Evolutionary conservation across 2,329 filamentous ascomycete genomes (phyloP), one percentile per base, ranked within the genome.

Genomic region (Trichoderma polysporum): DNA sequence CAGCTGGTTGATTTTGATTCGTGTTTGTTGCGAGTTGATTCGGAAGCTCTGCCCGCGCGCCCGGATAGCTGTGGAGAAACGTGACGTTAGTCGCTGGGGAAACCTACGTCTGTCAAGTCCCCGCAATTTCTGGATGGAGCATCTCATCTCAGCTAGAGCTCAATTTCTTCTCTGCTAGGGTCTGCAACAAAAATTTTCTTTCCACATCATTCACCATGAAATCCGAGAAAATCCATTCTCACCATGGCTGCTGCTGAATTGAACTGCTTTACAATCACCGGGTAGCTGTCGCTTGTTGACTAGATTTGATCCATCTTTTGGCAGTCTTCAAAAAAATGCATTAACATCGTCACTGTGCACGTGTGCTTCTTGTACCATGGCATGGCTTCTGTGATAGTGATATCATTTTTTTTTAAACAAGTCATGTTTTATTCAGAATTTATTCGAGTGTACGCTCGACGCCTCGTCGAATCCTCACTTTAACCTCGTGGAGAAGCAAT

Each of bases 401-500:
- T 39, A 45, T 47, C n/a, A 22, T 47, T 53, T 45, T 22, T 64
- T 7, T 45, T 62, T 56, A 22, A 66, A 49, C 45, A 69, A 70
- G 60, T 69, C 71, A 71, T 67, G 70, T 70, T 75, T 77, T 72
- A 73, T 75, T 76, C 76, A 65, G 73, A 72, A 78, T 78, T 77
- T 77, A 74, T 78, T 78, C 71, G 76, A 79, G 80, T 77, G 81
- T 83, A 82, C 82, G 83, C 87, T 90, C 88, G 83, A 90, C 87
- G 86, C 86, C 80, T 80, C 79, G 80, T 82, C 83, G 77, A 72
- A 84, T 81, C 83, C 83, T 87, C 83, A 87, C 87, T 90, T 90
- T 88, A 90, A 90, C 88, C 88, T 90, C 86, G 83, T 88, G 85
- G 84, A 79, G 79, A 79, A 79, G 78, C 79, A 78, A 76, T 80